Percentiles rank a stretch among this genome's conserved stretches.
phyloP scores from a whole-genome alignment of 805 yeast species.

The Saccharomycopsis sp. region DNA sequence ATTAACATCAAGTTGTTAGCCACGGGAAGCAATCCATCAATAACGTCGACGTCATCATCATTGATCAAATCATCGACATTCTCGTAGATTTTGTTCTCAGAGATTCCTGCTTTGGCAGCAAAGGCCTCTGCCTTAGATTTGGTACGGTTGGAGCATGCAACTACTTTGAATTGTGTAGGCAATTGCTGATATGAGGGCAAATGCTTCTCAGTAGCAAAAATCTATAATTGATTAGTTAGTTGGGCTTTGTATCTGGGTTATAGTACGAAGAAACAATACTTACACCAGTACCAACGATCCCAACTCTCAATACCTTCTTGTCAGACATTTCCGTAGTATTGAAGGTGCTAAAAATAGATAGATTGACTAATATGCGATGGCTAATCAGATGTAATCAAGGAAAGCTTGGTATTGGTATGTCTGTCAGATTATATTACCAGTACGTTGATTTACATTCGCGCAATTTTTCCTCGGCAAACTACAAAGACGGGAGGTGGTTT shows the following conservation, averaged over 20 bases:
- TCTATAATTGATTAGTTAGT: too few relatives aligned
- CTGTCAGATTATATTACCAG: background rate
- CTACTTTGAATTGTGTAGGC: slow-evolving; percentile 46
- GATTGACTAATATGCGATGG: too few relatives aligned
- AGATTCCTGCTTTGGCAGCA: slow-evolving; percentile 55
- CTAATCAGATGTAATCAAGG: too few relatives aligned
- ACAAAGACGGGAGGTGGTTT: background rate
- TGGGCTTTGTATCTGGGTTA: too few relatives aligned
- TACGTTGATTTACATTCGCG: background rate
- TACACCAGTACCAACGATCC: slow-evolving; percentile 67
- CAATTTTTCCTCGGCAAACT: background rate
- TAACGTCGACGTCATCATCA: slow-evolving; percentile 62
- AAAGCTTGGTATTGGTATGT: too few relatives aligned
- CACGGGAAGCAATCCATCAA: slow-evolving; percentile 88
- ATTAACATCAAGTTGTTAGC: slow-evolving; percentile 68
- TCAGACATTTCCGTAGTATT: background rate
- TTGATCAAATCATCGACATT: slow-evolving; percentile 56
- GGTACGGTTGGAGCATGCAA: slow-evolving; percentile 79
- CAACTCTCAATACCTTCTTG: slow-evolving; percentile 40
- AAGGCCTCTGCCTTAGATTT: slow-evolving; percentile 74
- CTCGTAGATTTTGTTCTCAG: slow-evolving; percentile 46
- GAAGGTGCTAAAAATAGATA: background rate
- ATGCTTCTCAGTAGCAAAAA: slow-evolving; percentile 81
- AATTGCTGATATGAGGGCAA: slow-evolving; percentile 60
- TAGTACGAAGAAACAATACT: slow-evolving; percentile 3